Base-by-base conservation (phyloP, 441 rosid species). In the Manihot esculenta region DNA sequence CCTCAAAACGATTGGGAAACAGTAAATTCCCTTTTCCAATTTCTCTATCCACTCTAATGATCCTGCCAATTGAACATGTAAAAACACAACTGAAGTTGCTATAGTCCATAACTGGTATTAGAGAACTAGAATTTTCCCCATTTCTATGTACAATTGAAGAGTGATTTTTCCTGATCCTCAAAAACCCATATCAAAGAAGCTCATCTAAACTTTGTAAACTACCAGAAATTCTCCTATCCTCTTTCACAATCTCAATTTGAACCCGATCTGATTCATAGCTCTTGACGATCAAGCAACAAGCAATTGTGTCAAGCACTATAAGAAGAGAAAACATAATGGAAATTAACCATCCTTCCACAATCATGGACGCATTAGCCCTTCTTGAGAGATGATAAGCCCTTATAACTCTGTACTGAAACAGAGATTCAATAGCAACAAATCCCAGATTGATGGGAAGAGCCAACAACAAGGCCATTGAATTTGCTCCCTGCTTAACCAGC, bases 261-360 rank as follows among this genome's bases (percentile, higher is more conserved):
- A 0, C 5, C 3, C 5, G 7, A 7, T 26, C 30, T 20, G 67
- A 44, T 58, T 53, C 72, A 59, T 68, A 65, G 15, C 38, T 79
- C 73, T 60, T 67, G 72, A 77, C 61, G 50, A 73, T 74, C 49
- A 82, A 47, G 74, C 74, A 76, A 60, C 78, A 69, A 69, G 71
- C 65, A 49, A 83, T 77, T 62, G 82, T 79, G 47, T 81, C 85
- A 72, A 81, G 71, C 24, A 78, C 76, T 48, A 83, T 45, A 23
- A 76, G 21, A 15, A 72, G 62, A 17, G 85, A 83, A 70, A 69
- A 83, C 74, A 81, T 1, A 45, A 58, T 77, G 54, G 80, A 55
- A 61, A 85, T 64, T 59, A 83, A 64, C 47, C 74, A 6, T 2
- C 78, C 80, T 62, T 83, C 84, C 23, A 70, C 9, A 53, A 72